These are phyloP conservation scores for Phyllosticta paracitricarpa DNA, from an alignment of 2,329 filamentous ascomycete species.

Conservation along the genomic window DNA sequence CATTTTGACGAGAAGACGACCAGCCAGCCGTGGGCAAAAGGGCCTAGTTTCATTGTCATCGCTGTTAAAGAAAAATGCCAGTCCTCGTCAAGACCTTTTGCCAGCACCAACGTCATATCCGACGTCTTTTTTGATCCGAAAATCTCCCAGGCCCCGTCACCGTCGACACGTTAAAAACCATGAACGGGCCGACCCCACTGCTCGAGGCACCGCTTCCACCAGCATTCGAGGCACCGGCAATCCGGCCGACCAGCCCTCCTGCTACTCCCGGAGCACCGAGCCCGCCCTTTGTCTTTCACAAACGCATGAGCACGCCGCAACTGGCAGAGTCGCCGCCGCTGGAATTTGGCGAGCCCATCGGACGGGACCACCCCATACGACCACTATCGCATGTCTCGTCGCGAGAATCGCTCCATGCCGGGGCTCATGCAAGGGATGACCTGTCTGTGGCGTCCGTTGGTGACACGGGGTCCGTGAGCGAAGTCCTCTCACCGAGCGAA, in stretches of 20 bases:
- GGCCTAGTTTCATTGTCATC: not conserved
- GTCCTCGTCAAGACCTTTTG: not conserved
- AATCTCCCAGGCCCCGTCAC: not conserved
- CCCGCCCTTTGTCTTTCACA: slow-evolving; percentile 25
- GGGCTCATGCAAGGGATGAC: slow-evolving; percentile 23
- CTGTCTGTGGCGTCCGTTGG: slow-evolving; percentile 21
- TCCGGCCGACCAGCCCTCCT: slow-evolving; percentile 27
- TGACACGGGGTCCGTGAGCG: slow-evolving; percentile 14
- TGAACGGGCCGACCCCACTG: slow-evolving; percentile 21
- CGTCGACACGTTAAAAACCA: slow-evolving; percentile 9
- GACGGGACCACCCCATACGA: slow-evolving; percentile 20
- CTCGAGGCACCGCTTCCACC: not conserved
- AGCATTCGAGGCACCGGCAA: slow-evolving; percentile 18
- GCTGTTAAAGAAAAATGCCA: slow-evolving; percentile 1
- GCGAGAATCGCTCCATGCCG: slow-evolving; percentile 26
- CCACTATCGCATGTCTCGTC: slow-evolving; percentile 26
- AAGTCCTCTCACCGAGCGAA: slow-evolving; percentile 15
- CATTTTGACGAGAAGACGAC: slow-evolving; percentile 1
- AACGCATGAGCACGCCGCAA: slow-evolving; percentile 22
- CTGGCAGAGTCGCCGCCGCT: slow-evolving; percentile 26
- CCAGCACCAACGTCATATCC: not conserved
- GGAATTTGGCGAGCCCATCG: slow-evolving; percentile 28
- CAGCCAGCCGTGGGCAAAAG: not conserved
- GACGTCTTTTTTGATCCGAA: not conserved
- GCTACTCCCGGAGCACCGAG: slow-evolving; percentile 25